These are phyloP conservation scores for Xylaria multiplex DNA, from an alignment of 2,329 filamentous ascomycete species.

Conservation along the genomic window DNA sequence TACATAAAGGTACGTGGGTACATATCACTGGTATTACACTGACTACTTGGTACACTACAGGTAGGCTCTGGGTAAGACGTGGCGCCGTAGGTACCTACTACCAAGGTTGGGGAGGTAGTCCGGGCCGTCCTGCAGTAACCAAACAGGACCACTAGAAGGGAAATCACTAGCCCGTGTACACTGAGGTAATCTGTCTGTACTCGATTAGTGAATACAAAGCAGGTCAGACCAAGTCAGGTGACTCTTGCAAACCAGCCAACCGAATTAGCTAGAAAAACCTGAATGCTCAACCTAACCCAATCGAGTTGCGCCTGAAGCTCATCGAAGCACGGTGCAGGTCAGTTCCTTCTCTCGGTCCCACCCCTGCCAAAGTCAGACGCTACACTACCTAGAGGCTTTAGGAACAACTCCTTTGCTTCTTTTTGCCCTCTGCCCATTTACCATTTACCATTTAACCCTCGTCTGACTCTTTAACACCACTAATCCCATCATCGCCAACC, in stretches of 20 bases:
- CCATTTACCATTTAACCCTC: constrained; percentile 19
- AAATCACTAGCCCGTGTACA: background rate
- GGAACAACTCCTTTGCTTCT: constrained; percentile 45
- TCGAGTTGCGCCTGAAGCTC: constrained; percentile 13
- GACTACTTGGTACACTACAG: background rate
- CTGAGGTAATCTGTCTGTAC: too few species aligned
- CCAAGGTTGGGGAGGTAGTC: too few species aligned
- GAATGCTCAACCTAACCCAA: constrained; percentile 24
- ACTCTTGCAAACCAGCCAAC: constrained; percentile 21
- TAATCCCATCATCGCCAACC: constrained; percentile 28
- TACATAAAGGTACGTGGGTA: constrained; percentile 2
- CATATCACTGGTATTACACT: constrained; percentile 2
- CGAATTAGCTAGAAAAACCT: constrained; percentile 25
- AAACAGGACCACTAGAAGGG: background rate
- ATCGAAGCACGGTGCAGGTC: constrained; percentile 31
- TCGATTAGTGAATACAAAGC: constrained; percentile 1
- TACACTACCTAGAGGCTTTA: constrained; percentile 26
- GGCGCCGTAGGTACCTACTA: constrained; percentile 1
- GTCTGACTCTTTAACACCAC: constrained; percentile 26
- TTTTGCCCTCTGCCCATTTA: constrained; percentile 41
- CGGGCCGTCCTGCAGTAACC: background rate
- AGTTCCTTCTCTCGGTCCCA: constrained; percentile 31
- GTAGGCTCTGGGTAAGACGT: constrained; percentile 6
- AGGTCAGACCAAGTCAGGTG: constrained; percentile 15
- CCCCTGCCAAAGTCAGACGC: constrained; percentile 28